Evolutionary conservation across 2,329 filamentous ascomycete genomes (phyloP).

Genomic region (Ascocoryne sarcoides): DNA sequence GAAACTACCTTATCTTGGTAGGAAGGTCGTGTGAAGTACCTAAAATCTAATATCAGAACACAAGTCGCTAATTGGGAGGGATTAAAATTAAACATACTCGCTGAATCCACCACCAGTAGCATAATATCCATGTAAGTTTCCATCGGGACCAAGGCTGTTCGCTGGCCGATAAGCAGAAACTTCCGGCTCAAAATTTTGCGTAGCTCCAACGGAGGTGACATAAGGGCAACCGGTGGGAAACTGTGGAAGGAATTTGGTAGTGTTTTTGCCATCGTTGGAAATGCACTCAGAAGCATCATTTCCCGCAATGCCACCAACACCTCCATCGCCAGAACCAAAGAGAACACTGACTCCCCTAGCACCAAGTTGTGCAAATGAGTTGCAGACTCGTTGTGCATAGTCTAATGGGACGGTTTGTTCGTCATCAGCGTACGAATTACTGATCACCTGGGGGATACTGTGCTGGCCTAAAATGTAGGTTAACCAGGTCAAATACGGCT

Average conservation of each 20-base stretch:
- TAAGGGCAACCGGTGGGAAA: slow-evolving; percentile 43
- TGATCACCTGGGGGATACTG: slow-evolving; percentile 45
- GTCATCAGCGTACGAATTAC: slow-evolving; percentile 49
- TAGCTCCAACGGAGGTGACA: slow-evolving; percentile 16
- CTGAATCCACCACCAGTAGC: slow-evolving; percentile 46
- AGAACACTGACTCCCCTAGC: slow-evolving; percentile 44
- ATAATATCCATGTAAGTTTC: slow-evolving; percentile 22
- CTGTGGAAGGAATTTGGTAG: slow-evolving; percentile 41
- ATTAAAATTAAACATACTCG: slow-evolving; percentile 25
- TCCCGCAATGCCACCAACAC: slow-evolving; percentile 33
- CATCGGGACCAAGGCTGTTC: slow-evolving; percentile 25
- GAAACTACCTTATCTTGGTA: slow-evolving; percentile 38
- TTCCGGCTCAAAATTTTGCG: slow-evolving; percentile 13
- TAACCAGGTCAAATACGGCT: slow-evolving; percentile 44
- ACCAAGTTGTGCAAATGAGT: slow-evolving; percentile 43
- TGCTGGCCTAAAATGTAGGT: slow-evolving; percentile 40
- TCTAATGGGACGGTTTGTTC: slow-evolving; percentile 43
- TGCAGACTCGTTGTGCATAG: slow-evolving; percentile 45
- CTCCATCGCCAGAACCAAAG: slow-evolving; percentile 43
- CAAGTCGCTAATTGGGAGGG: background rate
- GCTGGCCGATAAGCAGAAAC: slow-evolving; percentile 27
- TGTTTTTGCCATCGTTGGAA: slow-evolving; percentile 48
- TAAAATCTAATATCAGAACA: background rate
- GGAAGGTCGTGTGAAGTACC: slow-evolving; percentile 34
- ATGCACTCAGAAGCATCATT: slow-evolving; percentile 33